Conservation (phyloP, 495 filamentous ascomycete genomes). For the Rusavskia elegans region DNA sequence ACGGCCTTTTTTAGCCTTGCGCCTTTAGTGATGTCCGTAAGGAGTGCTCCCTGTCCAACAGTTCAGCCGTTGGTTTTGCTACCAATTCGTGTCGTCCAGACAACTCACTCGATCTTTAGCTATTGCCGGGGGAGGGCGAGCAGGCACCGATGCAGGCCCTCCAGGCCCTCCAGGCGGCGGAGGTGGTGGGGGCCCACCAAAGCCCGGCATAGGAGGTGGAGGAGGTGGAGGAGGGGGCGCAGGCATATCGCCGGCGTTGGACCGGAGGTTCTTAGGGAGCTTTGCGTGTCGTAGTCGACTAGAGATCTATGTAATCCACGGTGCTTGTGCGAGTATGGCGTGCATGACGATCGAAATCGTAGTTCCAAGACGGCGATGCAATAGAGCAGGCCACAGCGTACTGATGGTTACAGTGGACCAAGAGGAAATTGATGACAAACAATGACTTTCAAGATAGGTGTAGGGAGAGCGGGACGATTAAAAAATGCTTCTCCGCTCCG, state of each 20-base stretch:
- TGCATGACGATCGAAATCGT: too few relatives aligned
- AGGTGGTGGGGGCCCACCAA: constrained; percentile 42
- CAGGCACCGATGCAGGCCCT: constrained; percentile 21
- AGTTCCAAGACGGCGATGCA: too few relatives aligned
- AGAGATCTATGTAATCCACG: too few relatives aligned
- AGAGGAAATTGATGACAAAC: too few relatives aligned
- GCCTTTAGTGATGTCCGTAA: constrained; percentile 80
- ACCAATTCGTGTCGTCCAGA: constrained; percentile 5
- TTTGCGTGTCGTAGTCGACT: neutral
- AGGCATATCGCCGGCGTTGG: constrained; percentile 31
- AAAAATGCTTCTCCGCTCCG: too few relatives aligned
- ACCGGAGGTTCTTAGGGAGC: neutral
- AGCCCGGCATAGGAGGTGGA: constrained; percentile 40
- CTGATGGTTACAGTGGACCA: too few relatives aligned
- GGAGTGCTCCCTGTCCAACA: constrained; percentile 56
- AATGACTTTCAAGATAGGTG: too few relatives aligned
- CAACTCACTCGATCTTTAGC: constrained; percentile 40
- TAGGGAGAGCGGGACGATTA: too few relatives aligned
- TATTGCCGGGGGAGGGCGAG: constrained; percentile 28
- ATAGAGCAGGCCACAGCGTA: too few relatives aligned
- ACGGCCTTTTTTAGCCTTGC: constrained; percentile 66
- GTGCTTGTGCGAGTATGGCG: too few relatives aligned
- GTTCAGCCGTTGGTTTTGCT: constrained; percentile 17
- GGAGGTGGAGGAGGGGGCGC: constrained; percentile 58
- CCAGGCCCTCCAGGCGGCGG: constrained; percentile 32